Evolutionary conservation across 805 yeast species (phyloP).

Genomic region (Kodamaea kaohsiungensis): DNA sequence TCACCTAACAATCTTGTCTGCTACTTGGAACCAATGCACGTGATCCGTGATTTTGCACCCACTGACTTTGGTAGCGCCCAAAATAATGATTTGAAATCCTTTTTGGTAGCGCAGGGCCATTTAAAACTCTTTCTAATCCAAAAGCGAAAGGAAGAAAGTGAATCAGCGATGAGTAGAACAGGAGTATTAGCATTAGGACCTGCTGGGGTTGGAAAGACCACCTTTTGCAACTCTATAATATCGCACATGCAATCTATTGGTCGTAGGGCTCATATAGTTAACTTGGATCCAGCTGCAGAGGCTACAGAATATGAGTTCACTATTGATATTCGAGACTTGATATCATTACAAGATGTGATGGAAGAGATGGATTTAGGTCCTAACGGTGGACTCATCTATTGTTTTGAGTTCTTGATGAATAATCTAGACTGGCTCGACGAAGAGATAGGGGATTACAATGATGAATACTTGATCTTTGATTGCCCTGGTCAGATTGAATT

Average conservation of each 20-base stretch:
- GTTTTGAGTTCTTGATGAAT: slow-evolving; percentile 86
- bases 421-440: slow-evolving; percentile 97
- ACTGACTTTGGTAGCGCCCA: neutral
- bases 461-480: slow-evolving; percentile 90
- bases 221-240: slow-evolving; percentile 87
- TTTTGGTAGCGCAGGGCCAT: neutral
- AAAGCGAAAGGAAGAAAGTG: neutral
- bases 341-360: slow-evolving; percentile 91
- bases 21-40: too few relatives aligned
- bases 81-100: too few relatives aligned
- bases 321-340: slow-evolving; percentile 87
- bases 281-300: slow-evolving; percentile 96
- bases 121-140: neutral
- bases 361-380: slow-evolving; percentile 94
- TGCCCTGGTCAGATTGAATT: slow-evolving; percentile 97
- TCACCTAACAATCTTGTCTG: too few relatives aligned
- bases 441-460: slow-evolving; percentile 93
- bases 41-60: neutral
- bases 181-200: slow-evolving; percentile 95
- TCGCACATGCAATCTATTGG: slow-evolving; percentile 88
- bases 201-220: slow-evolving; percentile 94
- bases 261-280: slow-evolving; percentile 90
- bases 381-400: slow-evolving; percentile 89
- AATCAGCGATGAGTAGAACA: slow-evolving; percentile 77
- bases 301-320: slow-evolving; percentile 90